Conservation (phyloP, 495 filamentous ascomycete species). For the Penicillium maclennaniae region DNA sequence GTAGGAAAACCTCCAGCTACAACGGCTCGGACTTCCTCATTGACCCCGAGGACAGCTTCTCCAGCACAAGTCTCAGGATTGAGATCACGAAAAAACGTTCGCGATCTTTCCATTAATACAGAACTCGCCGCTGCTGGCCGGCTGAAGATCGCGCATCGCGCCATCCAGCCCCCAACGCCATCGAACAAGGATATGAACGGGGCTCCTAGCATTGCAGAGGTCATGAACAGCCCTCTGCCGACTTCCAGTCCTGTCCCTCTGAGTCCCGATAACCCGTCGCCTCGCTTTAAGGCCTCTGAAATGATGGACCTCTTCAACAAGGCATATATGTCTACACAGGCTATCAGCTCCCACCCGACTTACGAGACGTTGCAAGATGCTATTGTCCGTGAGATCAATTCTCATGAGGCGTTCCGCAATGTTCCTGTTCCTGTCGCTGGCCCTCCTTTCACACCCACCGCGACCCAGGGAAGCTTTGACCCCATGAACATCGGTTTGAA, state of each 20-base stretch:
- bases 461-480: slow-evolving; percentile 25
- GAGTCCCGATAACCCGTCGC: slow-evolving; percentile 11
- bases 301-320: slow-evolving; percentile 45
- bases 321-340: slow-evolving; percentile 31
- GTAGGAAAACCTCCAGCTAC: slow-evolving; percentile 6
- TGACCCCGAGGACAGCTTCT: slow-evolving; percentile 12
- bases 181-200: slow-evolving; percentile 22
- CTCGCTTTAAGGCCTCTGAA: slow-evolving; percentile 34
- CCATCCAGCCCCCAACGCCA: slow-evolving; percentile 43
- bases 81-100: slow-evolving; percentile 35
- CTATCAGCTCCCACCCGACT: slow-evolving; percentile 34
- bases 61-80: slow-evolving; percentile 16
- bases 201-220: slow-evolving; percentile 41
- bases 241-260: slow-evolving; percentile 7
- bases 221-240: slow-evolving; percentile 43
- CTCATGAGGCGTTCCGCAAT: slow-evolving; percentile 43
- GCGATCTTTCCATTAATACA: slow-evolving; percentile 44
- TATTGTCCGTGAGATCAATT: slow-evolving; percentile 47
- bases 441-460: slow-evolving; percentile 36
- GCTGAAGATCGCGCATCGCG: slow-evolving; percentile 36
- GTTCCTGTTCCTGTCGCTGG: slow-evolving; percentile 36
- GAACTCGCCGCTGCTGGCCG: slow-evolving; percentile 31
- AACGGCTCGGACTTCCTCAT: slow-evolving; percentile 13
- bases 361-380: slow-evolving; percentile 46
- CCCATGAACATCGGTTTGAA: slow-evolving; percentile 10